Conservation (phyloP, 179 eudicot genomes). For the Beta macrorhiza region DNA sequence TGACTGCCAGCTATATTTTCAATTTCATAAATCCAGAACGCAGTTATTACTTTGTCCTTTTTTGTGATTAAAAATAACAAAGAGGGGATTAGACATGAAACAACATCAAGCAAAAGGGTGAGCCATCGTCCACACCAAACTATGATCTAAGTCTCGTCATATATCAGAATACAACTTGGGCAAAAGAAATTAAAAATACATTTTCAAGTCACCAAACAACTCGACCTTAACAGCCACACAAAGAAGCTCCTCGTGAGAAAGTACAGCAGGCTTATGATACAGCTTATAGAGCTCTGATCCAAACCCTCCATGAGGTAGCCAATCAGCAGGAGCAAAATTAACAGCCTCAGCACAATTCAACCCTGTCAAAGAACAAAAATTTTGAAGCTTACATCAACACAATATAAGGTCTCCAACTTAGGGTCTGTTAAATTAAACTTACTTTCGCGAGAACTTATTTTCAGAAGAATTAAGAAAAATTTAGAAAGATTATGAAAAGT, state of each 20-base stretch:
- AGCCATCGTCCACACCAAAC: not conserved
- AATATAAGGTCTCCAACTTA: not conserved
- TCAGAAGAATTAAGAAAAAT: no score
- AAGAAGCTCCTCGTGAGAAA: constrained; percentile 94
- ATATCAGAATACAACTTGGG: not conserved
- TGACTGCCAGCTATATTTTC: not conserved
- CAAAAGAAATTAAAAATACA: not conserved
- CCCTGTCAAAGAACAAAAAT: constrained; percentile 43
- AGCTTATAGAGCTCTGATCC: constrained; percentile 86
- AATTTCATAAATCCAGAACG: not conserved
- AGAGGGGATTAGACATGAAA: not conserved
- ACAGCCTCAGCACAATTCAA: constrained; percentile 99
- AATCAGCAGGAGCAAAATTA: constrained; percentile 99
- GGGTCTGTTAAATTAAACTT: no score
- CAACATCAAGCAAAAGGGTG: not conserved
- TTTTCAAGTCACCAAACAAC: constrained; percentile 20
- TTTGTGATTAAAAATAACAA: not conserved
- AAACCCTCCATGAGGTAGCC: constrained; percentile 97
- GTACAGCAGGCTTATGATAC: constrained; percentile 86
- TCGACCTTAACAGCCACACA: constrained; percentile 87
- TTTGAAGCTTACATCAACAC: constrained; percentile 9
- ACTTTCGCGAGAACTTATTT: no score
- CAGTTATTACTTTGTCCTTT: not conserved
- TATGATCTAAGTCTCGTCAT: not conserved
- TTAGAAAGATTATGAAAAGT: no score